Base-by-base conservation (phyloP, 2,329 filamentous ascomycete species). In the Sporothrix luriei region DNA sequence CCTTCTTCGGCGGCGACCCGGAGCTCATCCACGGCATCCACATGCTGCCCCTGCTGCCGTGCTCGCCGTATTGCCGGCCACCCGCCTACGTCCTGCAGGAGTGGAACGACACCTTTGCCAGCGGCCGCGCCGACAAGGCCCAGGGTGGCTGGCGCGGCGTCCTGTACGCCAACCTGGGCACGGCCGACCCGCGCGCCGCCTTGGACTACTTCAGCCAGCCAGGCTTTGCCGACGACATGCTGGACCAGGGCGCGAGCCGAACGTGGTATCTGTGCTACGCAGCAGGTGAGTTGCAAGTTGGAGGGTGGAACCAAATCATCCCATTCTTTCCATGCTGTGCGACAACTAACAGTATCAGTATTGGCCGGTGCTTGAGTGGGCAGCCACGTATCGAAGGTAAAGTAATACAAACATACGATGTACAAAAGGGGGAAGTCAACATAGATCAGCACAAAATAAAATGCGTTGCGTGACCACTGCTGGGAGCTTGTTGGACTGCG, bases 221-320 rank as follows among this genome's bases (percentile, higher is more conserved):
- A 0, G 81, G 84, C 19, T 94, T 95, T 76, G 84, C 93, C 75
- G 82, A 85, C 48, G 79, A 79, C 54, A 92, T 87, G 86, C 79
- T 95, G 57, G 92, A 97, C 80, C 92, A 91, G 0, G 94, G 95
- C 19, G 92, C 92, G 2, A 91, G 89, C 75, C 82, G 88, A 79
- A 94, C 92, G 38, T 97, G 93, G 93, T 96, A 94, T 81, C 80
- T 96, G 80, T 89, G 90, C 52, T 92, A 89, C 79, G 84, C 89
- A 75, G 93, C 92, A 73, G 90, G 91, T 88, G 77, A 87, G 84
- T 84, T 10, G 9, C 33, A 33, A 5, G 4, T 33, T 33, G 33
- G 33, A 9, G 1, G 33, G 9, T 6, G 33, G 33, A 9, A 4
- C 33, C 24, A 16, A 5, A 1, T 66, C 40, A 4, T 66, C 16